Evolutionary conservation across 2,329 filamentous ascomycete species (phyloP).

Genomic region (Colletotrichum higginsianum): DNA sequence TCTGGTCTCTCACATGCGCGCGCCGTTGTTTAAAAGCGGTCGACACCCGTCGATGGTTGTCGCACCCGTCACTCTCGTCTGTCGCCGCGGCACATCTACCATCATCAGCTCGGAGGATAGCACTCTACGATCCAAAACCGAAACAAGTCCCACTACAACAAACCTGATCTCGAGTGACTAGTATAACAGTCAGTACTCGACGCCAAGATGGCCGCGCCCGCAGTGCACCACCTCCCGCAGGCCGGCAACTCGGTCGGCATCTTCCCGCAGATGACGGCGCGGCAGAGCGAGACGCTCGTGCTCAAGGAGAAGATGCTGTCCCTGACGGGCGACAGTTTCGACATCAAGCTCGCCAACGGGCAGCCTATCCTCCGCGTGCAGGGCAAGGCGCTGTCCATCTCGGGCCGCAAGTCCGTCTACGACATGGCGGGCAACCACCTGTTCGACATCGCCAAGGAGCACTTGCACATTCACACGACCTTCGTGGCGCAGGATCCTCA

Average conservation of each 20-base stretch:
- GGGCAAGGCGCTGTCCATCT: constrained; percentile 67
- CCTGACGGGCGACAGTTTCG: constrained; percentile 75
- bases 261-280: constrained; percentile 56
- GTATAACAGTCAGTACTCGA: too few relatives aligned
- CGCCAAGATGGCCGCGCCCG: constrained; percentile 3
- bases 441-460: constrained; percentile 71
- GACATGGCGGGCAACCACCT: constrained; percentile 69
- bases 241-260: constrained; percentile 55
- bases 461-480: constrained; percentile 64
- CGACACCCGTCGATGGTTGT: not conserved
- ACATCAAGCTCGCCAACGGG: constrained; percentile 70
- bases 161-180: too few relatives aligned
- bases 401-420: constrained; percentile 68
- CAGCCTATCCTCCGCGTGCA: constrained; percentile 69
- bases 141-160: not conserved
- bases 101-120: not conserved
- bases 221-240: constrained; percentile 46
- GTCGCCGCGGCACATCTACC: not conserved
- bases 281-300: constrained; percentile 63
- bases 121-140: not conserved
- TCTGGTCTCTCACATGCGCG: not conserved
- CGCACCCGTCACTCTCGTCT: too few relatives aligned
- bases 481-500: constrained; percentile 64
- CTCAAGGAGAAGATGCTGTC: constrained; percentile 75
- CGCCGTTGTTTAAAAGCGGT: not conserved